phyloP scores from a whole-genome alignment of 2,329 filamentous ascomycete genomes.

The Diaporthe citri region DNA sequence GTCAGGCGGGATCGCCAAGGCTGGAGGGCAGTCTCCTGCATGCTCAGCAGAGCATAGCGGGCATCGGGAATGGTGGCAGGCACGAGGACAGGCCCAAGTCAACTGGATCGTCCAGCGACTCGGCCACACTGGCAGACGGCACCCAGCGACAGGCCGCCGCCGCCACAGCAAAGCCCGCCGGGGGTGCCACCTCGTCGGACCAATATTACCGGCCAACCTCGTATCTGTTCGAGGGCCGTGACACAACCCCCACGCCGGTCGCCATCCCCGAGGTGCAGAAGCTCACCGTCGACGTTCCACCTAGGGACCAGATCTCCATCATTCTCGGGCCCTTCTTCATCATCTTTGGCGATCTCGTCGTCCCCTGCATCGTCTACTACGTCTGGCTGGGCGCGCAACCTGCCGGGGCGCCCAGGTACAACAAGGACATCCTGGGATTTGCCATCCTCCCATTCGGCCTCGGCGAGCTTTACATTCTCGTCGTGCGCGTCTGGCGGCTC shows the following conservation, averaged over 20 bases:
- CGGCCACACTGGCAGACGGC: conserved; percentile 15
- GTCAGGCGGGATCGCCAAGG: neutral
- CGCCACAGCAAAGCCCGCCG: neutral
- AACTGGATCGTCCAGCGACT: conserved; percentile 5
- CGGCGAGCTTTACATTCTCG: conserved; percentile 46
- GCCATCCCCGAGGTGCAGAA: conserved; percentile 34
- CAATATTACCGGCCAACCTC: conserved; percentile 20
- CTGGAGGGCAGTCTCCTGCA: neutral
- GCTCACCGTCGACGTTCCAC: conserved; percentile 34
- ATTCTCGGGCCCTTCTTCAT: conserved; percentile 39
- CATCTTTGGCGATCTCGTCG: conserved; percentile 38
- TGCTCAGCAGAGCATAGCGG: conserved; percentile 7
- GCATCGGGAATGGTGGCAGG: neutral
- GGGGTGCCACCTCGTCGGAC: neutral
- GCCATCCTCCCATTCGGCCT: conserved; percentile 66
- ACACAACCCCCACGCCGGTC: conserved; percentile 13
- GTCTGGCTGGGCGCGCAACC: conserved; percentile 30
- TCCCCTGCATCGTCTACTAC: conserved; percentile 41
- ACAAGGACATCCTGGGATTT: conserved; percentile 70
- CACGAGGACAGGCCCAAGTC: neutral
- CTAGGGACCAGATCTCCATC: conserved; percentile 38
- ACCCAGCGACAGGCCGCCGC: neutral
- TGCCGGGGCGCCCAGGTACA: conserved; percentile 22
- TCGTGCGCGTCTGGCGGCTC: conserved; percentile 34
- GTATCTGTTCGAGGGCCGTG: conserved; percentile 34